Evolutionary conservation across 768 basidiomycete genomes (phyloP).

Genomic region (Xerocomus potaroensis): DNA sequence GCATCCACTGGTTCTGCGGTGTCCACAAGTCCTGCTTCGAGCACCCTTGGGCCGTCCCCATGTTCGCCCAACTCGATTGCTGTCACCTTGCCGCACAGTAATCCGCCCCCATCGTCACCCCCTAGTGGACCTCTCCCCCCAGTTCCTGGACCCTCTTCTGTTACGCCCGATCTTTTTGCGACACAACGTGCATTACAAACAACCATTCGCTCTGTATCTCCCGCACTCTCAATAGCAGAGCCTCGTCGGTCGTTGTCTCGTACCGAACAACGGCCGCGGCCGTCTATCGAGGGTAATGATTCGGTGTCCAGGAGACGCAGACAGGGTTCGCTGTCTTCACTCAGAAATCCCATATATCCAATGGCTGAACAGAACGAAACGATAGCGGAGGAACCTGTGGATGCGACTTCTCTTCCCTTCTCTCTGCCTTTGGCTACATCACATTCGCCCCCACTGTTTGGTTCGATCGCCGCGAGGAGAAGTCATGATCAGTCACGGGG

Average conservation of each 20-base stretch:
- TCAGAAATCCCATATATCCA: conserved; percentile 21
- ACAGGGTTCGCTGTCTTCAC: conserved; percentile 27
- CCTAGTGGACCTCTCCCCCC: conserved; percentile 61
- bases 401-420: background rate
- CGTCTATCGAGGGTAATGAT: conserved; percentile 12
- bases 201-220: conserved; percentile 17
- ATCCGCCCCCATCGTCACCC: conserved; percentile 57
- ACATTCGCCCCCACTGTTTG: conserved; percentile 3
- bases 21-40: background rate
- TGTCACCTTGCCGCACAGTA: conserved; percentile 15
- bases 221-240: conserved; percentile 18
- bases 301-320: conserved; percentile 17
- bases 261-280: conserved; percentile 13
- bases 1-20: conserved; percentile 3
- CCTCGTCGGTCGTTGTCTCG: conserved; percentile 17
- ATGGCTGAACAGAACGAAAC: conserved; percentile 5
- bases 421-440: background rate
- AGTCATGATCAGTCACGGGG: conserved; percentile 8
- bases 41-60: conserved; percentile 8
- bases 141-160: conserved; percentile 57
- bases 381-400: conserved; percentile 19
- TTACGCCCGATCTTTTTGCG: conserved; percentile 47
- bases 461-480: conserved; percentile 6
- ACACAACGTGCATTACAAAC: conserved; percentile 33
- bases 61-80: conserved; percentile 13